Evolutionary conservation across 768 basidiomycete species (phyloP), one percentile per base, ranked within the genome.

Genomic region (Zangia roseola): DNA sequence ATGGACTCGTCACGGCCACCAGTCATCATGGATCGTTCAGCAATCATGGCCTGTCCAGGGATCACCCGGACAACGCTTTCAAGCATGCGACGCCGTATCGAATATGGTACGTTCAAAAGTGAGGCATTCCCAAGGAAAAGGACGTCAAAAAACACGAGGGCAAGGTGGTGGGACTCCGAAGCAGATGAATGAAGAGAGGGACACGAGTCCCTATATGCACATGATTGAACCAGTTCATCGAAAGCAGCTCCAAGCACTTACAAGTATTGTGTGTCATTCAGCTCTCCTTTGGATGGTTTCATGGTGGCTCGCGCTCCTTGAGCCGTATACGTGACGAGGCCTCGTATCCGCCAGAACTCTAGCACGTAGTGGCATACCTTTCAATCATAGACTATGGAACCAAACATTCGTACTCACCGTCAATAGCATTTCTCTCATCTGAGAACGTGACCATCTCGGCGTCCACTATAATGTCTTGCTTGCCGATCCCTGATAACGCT

Each of bases 391-490:
- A 43, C 40, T 41, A 26, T 26, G 13, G 31, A 39, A 14, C 25
- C 40, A 10, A 39, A 21, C 30, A 14, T 20, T 24, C 41, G 47
- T 55, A 72, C 72, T 62, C 68, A 83, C 92, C 91, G 56, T 92
- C 91, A 42, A 95, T 81, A 21, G 71, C 61, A 10, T 71, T 50
- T 17, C 67, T 63, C 2, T 64, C 66, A 23, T 84, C 86, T 31
- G 86, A 78, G 63, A 80, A 95, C 0, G 89, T 86, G 6, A 95
- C 86, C 84, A 95, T 91, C 67, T 97, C 94, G 2, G 92, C 93
- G 61, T 97, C 94, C 0, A 87, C 56, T 31, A 83, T 76, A 31
- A 82, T 57, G 54, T 76, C 75, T 43, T 69, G 61, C 42, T 62
- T 69, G 24, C 75, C 64, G 23, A 62, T 49, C 13, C 60, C 54